phyloP scores from a whole-genome alignment of 169 alveolate species.

The Babesia bovis region DNA sequence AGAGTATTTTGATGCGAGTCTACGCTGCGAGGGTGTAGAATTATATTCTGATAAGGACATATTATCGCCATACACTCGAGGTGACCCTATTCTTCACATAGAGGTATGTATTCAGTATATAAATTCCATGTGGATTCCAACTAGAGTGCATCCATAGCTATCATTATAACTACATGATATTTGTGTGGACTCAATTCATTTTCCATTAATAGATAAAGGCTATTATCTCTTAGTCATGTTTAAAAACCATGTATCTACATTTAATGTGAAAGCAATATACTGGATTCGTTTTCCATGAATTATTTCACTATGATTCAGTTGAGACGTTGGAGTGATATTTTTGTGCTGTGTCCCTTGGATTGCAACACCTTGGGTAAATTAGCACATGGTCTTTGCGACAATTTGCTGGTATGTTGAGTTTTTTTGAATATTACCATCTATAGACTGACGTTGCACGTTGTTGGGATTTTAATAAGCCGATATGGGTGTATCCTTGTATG shows the following conservation, averaged over 20 bases:
- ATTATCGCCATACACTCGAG: constrained; percentile 2
- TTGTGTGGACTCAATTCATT: too few relatives aligned
- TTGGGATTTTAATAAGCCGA: constrained; percentile 87
- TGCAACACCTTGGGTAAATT: constrained; percentile 93
- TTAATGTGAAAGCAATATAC: too few relatives aligned
- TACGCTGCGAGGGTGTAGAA: constrained; percentile 1
- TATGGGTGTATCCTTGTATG: constrained; percentile 93
- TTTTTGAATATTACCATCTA: not conserved
- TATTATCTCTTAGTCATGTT: too few relatives aligned
- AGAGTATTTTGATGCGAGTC: not conserved
- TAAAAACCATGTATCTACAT: too few relatives aligned
- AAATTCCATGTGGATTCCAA: not conserved
- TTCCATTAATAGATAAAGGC: too few relatives aligned
- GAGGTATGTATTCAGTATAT: constrained; percentile 23
- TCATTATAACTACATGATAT: too few relatives aligned
- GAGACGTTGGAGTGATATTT: constrained; percentile 87
- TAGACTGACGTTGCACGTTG: constrained; percentile 90
- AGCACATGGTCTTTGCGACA: constrained; percentile 90
- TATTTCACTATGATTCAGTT: too few relatives aligned
- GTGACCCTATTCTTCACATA: constrained; percentile 43
- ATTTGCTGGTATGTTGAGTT: constrained; percentile 77
- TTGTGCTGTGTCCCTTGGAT: constrained; percentile 89
- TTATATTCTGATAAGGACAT: not conserved
- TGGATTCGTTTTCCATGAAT: too few relatives aligned
- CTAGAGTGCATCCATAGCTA: not conserved